Evolutionary conservation across 208 protist genomes (phyloP).

Genomic region (Blastocrithidia nonstop): DNA sequence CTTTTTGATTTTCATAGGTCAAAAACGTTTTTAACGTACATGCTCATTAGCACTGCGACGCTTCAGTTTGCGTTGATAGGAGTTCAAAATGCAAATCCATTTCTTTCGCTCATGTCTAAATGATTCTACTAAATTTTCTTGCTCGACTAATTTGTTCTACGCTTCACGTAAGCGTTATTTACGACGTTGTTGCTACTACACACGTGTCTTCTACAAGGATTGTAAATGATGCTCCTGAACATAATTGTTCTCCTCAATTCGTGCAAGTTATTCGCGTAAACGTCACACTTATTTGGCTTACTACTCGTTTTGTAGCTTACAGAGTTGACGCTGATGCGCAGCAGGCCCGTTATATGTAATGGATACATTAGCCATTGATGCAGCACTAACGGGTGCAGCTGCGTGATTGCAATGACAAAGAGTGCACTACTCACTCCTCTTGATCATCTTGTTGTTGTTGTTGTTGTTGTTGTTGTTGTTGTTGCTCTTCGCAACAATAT

Average conservation of each 20-base stretch:
- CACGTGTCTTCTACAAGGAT: slow-evolving; percentile 14
- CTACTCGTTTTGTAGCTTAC: slow-evolving; percentile 5
- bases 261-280: slow-evolving; percentile 26
- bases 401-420: too few species aligned
- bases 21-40: too few species aligned
- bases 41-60: too few species aligned
- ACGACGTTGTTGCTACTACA: slow-evolving; percentile 4
- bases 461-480: too few species aligned
- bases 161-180: slow-evolving; percentile 16
- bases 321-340: slow-evolving; percentile 8
- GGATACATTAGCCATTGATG: too few species aligned
- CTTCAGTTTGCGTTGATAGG: neutral
- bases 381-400: too few species aligned
- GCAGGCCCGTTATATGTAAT: slow-evolving; percentile 11
- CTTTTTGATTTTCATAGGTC: too few species aligned
- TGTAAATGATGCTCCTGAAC: slow-evolving; percentile 7
- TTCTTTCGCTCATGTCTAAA: slow-evolving; percentile 36
- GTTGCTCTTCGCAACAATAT: too few species aligned
- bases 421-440: too few species aligned
- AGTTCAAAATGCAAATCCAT: slow-evolving; percentile 13
- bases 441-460: too few species aligned
- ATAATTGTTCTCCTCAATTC: slow-evolving; percentile 22
- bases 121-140: slow-evolving; percentile 11
- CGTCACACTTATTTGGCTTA: slow-evolving; percentile 20
- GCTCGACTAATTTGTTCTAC: slow-evolving; percentile 14